A percentile compares a stretch with the other conserved stretches of the same genome.
Conservation (phyloP, 2,329 filamentous ascomycete species). For the Xylaria sp. region DNA sequence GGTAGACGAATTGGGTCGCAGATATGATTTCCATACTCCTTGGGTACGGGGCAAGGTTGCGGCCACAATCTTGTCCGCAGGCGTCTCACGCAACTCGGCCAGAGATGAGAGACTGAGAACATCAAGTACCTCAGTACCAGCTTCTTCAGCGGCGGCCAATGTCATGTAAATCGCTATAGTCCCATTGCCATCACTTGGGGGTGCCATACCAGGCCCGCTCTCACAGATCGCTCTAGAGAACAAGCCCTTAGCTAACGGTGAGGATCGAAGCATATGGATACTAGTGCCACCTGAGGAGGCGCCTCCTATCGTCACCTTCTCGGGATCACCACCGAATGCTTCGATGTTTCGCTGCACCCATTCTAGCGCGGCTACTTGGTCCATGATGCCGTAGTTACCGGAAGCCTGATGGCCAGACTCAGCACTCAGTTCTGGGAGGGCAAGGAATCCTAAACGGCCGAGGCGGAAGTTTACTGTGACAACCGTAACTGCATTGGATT, state of each 20-base stretch:
- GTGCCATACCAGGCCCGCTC: conserved; percentile 23
- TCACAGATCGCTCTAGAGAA: conserved; percentile 23
- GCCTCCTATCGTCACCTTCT: conserved; percentile 19
- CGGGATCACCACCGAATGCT: conserved; percentile 17
- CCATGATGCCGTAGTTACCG: conserved; percentile 26
- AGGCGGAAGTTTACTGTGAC: conserved; percentile 27
- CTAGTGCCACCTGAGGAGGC: conserved; percentile 21
- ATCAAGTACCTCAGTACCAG: conserved; percentile 9
- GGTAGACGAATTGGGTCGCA: conserved; percentile 7
- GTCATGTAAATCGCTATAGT: conserved; percentile 21
- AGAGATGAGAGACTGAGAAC: conserved; percentile 15
- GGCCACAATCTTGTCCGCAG: conserved; percentile 15
- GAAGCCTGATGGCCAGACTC: conserved; percentile 20
- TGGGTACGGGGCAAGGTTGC: conserved; percentile 9
- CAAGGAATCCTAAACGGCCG: conserved; percentile 22
- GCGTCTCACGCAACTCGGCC: conserved; percentile 12
- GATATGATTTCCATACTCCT: conserved; percentile 22
- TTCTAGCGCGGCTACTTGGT: conserved; percentile 22
- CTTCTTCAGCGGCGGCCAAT: conserved; percentile 18
- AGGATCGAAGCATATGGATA: conserved; percentile 13
- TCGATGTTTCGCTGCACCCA: conserved; percentile 24
- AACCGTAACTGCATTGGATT: too few species aligned
- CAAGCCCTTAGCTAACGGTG: conserved; percentile 18
- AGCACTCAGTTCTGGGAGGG: conserved; percentile 19
- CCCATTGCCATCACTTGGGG: conserved; percentile 16